Base-by-base conservation (phyloP, 805 yeast genomes). In the Teunomyces cretensis region DNA sequence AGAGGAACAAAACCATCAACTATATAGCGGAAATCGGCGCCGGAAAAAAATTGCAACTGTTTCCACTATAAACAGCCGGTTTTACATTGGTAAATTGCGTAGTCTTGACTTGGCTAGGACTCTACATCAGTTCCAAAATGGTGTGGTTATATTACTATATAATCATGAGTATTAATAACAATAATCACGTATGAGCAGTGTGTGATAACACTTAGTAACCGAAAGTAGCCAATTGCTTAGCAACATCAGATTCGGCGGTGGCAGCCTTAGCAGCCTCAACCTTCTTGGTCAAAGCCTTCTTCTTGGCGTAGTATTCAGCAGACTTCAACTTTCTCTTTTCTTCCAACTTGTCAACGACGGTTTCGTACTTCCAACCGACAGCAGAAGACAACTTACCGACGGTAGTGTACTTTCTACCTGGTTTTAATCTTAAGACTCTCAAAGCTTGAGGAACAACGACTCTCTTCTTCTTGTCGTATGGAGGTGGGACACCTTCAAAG, bases 331-430 rank as follows among this genome's bases (percentile, higher is more conserved):
- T 91, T 82, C 99, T 88, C 91, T 95, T 92, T 79, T 90, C 97
- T 84, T 94, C 99, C 74, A 94, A 88, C 74, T 91, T 84, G 71
- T 89, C 88, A 66, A 94, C 99, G 72, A 94, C 85, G 58, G 94
- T 90, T 80, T 91, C 96, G 96, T 94, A 94, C 80, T 91, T 94
- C 99, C 99, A 94, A 76, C 99, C 99, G 64, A 94, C 97, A 68
- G 96, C 84, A 66, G 94, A 76, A 61, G 96, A 86, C 75, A 94
- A 84, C 76, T 94, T 90, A 75, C 96, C 96, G 66, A 94, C 88
- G 59, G 97, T 89, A 79, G 97, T 88, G 96, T 86, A 94, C 81
- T 94, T 94, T 87, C 99, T 90, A 76, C 99, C 99, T 75, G 90
- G 98, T 81, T 90, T 91, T 78, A 94, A 87, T 85, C 99, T 90